Conservation (phyloP, 176 grass and related monocot species). For the Panicum miliaceum region DNA sequence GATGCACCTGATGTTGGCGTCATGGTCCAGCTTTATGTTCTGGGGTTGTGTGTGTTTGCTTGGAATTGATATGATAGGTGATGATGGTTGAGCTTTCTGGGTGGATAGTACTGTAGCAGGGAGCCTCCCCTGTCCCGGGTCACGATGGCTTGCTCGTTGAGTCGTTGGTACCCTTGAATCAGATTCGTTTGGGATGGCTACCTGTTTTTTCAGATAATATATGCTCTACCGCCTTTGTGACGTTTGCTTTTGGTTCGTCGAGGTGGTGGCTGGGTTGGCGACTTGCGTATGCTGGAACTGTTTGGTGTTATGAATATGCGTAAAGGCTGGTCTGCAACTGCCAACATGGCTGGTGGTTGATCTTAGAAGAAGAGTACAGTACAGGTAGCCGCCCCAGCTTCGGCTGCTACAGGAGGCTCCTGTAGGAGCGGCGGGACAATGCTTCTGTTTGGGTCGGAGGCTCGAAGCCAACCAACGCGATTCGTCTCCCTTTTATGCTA, state of each 20-base stretch:
- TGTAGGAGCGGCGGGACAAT: too few relatives aligned
- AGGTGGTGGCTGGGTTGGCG: not conserved
- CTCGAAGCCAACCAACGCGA: not conserved
- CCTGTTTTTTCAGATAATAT: not conserved
- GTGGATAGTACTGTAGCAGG: not conserved
- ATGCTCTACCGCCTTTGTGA: not conserved
- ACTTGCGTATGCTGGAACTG: slow-evolving; percentile 1
- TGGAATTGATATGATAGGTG: not conserved
- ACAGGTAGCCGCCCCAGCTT: not conserved
- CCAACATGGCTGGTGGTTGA: not conserved
- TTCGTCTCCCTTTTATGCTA: slow-evolving; percentile 1
- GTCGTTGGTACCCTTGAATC: not conserved
- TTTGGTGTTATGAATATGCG: slow-evolving; percentile 4
- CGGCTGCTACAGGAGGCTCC: too few relatives aligned
- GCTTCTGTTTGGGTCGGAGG: not conserved
- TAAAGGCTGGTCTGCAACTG: slow-evolving; percentile 5
- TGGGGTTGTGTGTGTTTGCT: not conserved
- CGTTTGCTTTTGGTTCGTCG: not conserved
- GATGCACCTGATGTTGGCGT: not conserved
- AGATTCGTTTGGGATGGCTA: not conserved
- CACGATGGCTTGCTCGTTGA: not conserved
- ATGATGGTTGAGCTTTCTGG: not conserved
- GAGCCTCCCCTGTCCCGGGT: not conserved
- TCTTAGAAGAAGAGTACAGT: not conserved
- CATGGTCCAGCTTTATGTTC: not conserved